A percentile compares a stretch with the other conserved stretches of the same genome.
Evolutionary conservation across 345 rosid species (phyloP).

Genomic region (Euphorbia pulcherrima): DNA sequence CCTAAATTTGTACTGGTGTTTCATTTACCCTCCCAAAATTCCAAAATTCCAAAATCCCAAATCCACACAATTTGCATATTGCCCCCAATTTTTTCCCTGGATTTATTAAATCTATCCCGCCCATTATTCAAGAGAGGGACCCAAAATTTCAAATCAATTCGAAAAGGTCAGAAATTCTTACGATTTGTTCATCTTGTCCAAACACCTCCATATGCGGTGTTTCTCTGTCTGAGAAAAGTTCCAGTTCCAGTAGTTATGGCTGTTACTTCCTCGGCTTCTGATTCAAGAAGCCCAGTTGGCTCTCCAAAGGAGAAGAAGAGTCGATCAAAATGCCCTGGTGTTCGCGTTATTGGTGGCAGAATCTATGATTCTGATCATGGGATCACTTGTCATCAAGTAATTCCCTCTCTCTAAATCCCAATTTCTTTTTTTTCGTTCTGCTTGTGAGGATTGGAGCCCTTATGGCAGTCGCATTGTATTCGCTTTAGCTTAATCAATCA

Average conservation of each 20-base stretch:
- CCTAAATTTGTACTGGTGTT: constrained; percentile 10
- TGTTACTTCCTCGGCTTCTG: constrained; percentile 19
- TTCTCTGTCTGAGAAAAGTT: too few relatives aligned
- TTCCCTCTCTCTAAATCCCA: neutral
- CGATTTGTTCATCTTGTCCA: neutral
- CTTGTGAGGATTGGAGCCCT: neutral
- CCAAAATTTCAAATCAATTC: neutral
- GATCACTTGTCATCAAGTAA: constrained; percentile 78
- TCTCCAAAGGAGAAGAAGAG: constrained; percentile 18
- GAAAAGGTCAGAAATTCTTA: neutral
- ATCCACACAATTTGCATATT: neutral
- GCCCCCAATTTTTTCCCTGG: constrained; percentile 2
- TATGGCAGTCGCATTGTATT: neutral
- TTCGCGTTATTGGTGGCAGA: constrained; percentile 45
- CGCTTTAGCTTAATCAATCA: neutral
- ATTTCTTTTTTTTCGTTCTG: neutral
- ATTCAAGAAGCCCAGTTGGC: neutral
- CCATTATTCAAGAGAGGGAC: constrained; percentile 1
- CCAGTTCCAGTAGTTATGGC: constrained; percentile 22
- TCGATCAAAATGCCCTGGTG: constrained; percentile 39
- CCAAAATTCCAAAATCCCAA: neutral
- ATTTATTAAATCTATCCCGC: constrained; percentile 12
- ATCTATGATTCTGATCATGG: constrained; percentile 57
- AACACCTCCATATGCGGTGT: neutral
- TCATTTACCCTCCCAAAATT: constrained; percentile 13